A percentile compares a stretch with the other conserved stretches of the same genome.
phyloP scores from a whole-genome alignment of 2,329 filamentous ascomycete genomes.

The Fusarium nygamai region DNA sequence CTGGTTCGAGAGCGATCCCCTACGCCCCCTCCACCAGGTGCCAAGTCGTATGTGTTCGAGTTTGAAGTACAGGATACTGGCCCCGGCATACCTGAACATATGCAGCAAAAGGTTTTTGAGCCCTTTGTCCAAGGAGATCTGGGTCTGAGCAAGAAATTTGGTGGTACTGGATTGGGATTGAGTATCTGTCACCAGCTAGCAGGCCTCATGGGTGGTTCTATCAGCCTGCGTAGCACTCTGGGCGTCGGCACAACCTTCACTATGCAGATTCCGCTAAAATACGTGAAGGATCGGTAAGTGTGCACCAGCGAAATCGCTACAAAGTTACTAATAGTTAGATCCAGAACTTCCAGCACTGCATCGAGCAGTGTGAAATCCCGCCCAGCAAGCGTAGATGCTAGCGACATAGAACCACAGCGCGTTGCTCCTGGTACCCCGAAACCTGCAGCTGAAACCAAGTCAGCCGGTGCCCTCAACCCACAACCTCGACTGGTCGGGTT shows the following conservation, averaged over 20 bases:
- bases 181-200: conserved; percentile 92
- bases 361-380: conserved; percentile 64
- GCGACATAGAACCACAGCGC: conserved; percentile 51
- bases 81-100: conserved; percentile 80
- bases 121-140: conserved; percentile 95
- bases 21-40: conserved; percentile 68
- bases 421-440: conserved; percentile 40
- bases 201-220: conserved; percentile 81
- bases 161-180: conserved; percentile 86
- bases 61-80: conserved; percentile 92
- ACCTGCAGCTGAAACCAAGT: conserved; percentile 43
- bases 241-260: conserved; percentile 83
- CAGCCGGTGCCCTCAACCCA: conserved; percentile 63
- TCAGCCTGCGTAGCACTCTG: conserved; percentile 75
- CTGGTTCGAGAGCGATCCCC: conserved; percentile 64
- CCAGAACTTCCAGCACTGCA: conserved; percentile 62
- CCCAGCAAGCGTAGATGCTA: conserved; percentile 57
- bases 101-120: conserved; percentile 88
- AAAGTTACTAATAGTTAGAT: conserved; percentile 24
- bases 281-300: conserved; percentile 69
- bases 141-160: conserved; percentile 87
- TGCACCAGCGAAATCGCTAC: too few species aligned
- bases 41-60: conserved; percentile 78
- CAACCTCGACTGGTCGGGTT: conserved; percentile 85
- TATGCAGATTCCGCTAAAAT: conserved; percentile 83